phyloP scores from a whole-genome alignment of 495 filamentous ascomycete genomes.

The Xylaria acuta region DNA sequence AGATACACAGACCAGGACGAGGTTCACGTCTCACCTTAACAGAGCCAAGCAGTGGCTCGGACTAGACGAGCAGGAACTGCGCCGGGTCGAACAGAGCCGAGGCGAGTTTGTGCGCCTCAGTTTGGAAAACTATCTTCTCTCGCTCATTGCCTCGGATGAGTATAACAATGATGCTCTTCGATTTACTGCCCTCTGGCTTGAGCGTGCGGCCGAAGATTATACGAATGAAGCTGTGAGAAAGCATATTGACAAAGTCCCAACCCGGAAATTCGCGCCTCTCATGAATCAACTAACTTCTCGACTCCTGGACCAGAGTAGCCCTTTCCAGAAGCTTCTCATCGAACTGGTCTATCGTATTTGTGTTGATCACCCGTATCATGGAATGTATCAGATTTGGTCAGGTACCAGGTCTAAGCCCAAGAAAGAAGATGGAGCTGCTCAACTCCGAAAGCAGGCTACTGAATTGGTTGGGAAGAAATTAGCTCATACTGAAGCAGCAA shows the following conservation, averaged over 20 bases:
- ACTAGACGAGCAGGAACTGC: conserved; percentile 85
- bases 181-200: conserved; percentile 95
- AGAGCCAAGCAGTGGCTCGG: conserved; percentile 89
- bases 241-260: conserved; percentile 75
- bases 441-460: conserved; percentile 75
- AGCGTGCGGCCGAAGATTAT: conserved; percentile 71
- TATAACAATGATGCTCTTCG: conserved; percentile 89
- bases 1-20: conserved; percentile 47
- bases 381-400: conserved; percentile 94
- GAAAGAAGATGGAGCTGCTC: conserved; percentile 72
- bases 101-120: conserved; percentile 83
- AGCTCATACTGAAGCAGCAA: conserved; percentile 47
- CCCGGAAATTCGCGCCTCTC: conserved; percentile 86
- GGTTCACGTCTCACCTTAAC: conserved; percentile 47
- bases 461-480: conserved; percentile 67
- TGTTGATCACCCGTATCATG: conserved; percentile 90
- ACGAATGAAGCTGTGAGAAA: conserved; percentile 78
- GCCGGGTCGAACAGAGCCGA: conserved; percentile 73
- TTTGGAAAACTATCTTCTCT: conserved; percentile 93
- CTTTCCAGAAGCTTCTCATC: conserved; percentile 78
- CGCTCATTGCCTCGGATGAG: conserved; percentile 79
- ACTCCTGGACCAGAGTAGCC: conserved; percentile 68
- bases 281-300: conserved; percentile 97
- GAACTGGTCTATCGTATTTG: conserved; percentile 80
- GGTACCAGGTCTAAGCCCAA: conserved; percentile 68